Evolutionary conservation across 352 stramenopile species (phyloP).

Genomic region (Globisporangium emineosum): DNA sequence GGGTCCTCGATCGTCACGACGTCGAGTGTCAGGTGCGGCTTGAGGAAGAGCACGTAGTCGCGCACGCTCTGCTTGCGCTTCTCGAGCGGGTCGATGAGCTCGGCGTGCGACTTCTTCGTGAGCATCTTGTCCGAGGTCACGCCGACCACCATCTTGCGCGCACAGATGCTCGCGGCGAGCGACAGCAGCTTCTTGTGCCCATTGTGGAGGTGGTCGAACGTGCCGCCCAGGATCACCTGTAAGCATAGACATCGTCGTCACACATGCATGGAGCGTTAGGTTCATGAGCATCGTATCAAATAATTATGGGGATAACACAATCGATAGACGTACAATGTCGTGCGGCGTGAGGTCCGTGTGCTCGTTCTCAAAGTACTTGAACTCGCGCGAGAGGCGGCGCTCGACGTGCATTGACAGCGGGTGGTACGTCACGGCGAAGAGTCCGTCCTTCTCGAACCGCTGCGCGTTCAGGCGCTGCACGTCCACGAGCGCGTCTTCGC

Average conservation of each 20-base stretch:
- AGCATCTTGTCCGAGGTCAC: slow-evolving; percentile 83
- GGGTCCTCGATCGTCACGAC: slow-evolving; percentile 82
- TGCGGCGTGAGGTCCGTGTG: slow-evolving; percentile 49
- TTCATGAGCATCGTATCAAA: too few relatives aligned
- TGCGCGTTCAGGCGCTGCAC: slow-evolving; percentile 63
- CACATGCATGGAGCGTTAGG: too few relatives aligned
- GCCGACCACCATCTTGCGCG: slow-evolving; percentile 55
- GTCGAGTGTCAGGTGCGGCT: slow-evolving; percentile 55
- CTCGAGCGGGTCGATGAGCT: slow-evolving; percentile 67
- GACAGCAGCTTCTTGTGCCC: slow-evolving; percentile 90
- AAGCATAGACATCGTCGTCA: too few relatives aligned
- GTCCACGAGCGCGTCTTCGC: slow-evolving; percentile 52
- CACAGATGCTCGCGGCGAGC: slow-evolving; percentile 60
- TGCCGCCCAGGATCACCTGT: slow-evolving; percentile 71
- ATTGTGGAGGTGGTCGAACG: slow-evolving; percentile 90
- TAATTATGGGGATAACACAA: not conserved
- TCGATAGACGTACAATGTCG: slow-evolving; percentile 23
- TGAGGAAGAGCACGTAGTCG: slow-evolving; percentile 62
- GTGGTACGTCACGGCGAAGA: slow-evolving; percentile 64
- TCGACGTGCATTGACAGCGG: slow-evolving; percentile 51
- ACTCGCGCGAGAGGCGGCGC: slow-evolving; percentile 39
- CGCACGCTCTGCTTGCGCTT: slow-evolving; percentile 53
- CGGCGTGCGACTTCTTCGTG: slow-evolving; percentile 62
- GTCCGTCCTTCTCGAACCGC: slow-evolving; percentile 51
- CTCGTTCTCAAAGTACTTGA: slow-evolving; percentile 79